phyloP scores from a whole-genome alignment of 345 rosid species.

The Brassica carinata region DNA sequence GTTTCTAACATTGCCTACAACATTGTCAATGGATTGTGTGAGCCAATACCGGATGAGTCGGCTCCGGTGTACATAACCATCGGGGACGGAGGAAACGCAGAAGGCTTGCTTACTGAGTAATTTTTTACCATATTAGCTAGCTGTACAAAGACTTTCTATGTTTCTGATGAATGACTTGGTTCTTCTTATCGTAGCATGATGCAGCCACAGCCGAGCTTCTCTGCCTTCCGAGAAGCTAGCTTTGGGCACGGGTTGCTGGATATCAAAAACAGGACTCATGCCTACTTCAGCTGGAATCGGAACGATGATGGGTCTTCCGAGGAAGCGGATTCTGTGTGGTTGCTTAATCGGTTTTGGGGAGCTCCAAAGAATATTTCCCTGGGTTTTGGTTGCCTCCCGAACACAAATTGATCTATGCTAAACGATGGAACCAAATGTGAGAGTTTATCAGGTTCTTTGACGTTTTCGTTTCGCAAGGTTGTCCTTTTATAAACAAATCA shows the following conservation, averaged over 20 bases:
- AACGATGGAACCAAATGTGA: too few species aligned
- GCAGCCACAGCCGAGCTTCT: constrained; percentile 76
- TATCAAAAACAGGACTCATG: constrained; percentile 82
- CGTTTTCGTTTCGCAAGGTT: too few species aligned
- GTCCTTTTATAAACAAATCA: too few species aligned
- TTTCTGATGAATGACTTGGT: background rate
- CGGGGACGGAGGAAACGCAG: constrained; percentile 89
- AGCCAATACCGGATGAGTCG: constrained; percentile 55
- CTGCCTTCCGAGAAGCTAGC: constrained; percentile 77
- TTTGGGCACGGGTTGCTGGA: constrained; percentile 77
- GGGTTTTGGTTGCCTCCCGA: too few species aligned
- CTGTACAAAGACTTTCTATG: background rate
- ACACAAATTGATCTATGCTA: background rate
- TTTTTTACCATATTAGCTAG: background rate
- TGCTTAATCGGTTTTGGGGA: constrained; percentile 23
- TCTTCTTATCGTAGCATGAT: constrained; percentile 54
- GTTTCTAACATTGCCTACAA: constrained; percentile 73
- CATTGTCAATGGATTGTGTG: constrained; percentile 63
- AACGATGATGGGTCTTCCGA: constrained; percentile 69
- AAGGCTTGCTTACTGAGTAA: constrained; percentile 70
- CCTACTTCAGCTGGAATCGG: constrained; percentile 72
- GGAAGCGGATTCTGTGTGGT: constrained; percentile 70
- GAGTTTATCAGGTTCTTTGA: background rate
- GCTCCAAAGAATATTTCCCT: too few species aligned
- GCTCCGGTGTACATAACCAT: constrained; percentile 84